Conservation (phyloP, 2,329 filamentous ascomycete species). For the Ophiostoma angusticollis region DNA sequence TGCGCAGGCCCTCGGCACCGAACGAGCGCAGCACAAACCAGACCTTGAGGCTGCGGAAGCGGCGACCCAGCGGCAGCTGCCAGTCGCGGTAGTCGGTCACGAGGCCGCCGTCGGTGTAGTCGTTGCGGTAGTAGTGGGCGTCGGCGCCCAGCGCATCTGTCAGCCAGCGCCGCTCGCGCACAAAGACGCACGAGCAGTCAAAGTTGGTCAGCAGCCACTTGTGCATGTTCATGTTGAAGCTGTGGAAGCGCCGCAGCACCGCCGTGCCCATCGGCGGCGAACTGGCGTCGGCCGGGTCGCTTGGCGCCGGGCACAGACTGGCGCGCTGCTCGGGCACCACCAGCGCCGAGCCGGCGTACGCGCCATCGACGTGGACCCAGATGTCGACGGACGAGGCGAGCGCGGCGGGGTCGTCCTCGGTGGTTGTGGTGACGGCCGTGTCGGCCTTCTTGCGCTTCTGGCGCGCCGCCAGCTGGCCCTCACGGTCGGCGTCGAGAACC, state of each 20-base stretch:
- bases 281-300: constrained; percentile 1
- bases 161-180: constrained; percentile 63
- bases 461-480: constrained; percentile 9
- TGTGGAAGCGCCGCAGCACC: constrained; percentile 61
- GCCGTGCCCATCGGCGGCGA: constrained; percentile 22
- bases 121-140: constrained; percentile 52
- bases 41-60: constrained; percentile 82
- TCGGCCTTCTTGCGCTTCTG: too few species aligned
- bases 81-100: constrained; percentile 95
- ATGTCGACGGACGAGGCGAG: constrained; percentile 32
- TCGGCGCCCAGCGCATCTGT: constrained; percentile 69
- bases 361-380: constrained; percentile 91
- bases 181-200: constrained; percentile 69
- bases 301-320: constrained; percentile 3
- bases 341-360: constrained; percentile 79
- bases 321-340: constrained; percentile 65
- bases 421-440: too few species aligned
- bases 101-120: constrained; percentile 64
- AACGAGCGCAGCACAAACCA: constrained; percentile 89
- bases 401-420: constrained; percentile 6
- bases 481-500: constrained; percentile 25
- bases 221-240: constrained; percentile 92
- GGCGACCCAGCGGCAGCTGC: constrained; percentile 84
- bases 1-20: constrained; percentile 56
- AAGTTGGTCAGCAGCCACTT: constrained; percentile 97